phyloP scores from a whole-genome alignment of 192 early-diverging fungal species.

The Allomyces macrogynus region DNA sequence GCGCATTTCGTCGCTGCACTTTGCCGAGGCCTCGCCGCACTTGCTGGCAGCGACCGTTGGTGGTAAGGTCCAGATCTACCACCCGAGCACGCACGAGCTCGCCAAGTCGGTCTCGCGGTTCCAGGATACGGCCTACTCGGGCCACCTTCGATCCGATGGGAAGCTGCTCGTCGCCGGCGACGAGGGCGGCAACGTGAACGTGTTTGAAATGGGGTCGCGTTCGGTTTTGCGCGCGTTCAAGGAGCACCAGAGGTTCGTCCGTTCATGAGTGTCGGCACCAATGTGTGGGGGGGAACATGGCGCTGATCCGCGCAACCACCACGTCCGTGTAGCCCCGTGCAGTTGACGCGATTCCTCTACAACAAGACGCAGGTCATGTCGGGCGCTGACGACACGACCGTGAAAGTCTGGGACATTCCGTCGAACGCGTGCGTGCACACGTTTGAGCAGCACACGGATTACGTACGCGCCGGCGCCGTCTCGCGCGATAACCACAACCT shows the following conservation, averaged over 20 bases:
- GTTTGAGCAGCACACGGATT: slow-evolving; percentile 75
- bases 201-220: slow-evolving; percentile 45
- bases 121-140: slow-evolving; percentile 65
- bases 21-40: slow-evolving; percentile 55
- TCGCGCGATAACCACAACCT: slow-evolving; percentile 57
- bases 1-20: slow-evolving; percentile 59
- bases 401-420: slow-evolving; percentile 86
- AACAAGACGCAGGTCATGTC: slow-evolving; percentile 65
- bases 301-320: too few relatives aligned
- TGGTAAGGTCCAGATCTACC: slow-evolving; percentile 81
- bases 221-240: slow-evolving; percentile 43
- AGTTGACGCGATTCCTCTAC: slow-evolving; percentile 57
- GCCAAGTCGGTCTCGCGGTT: slow-evolving; percentile 87
- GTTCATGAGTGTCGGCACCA: not conserved
- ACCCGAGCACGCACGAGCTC: slow-evolving; percentile 52
- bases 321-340: slow-evolving; percentile 38
- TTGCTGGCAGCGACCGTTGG: slow-evolving; percentile 82
- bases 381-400: slow-evolving; percentile 78
- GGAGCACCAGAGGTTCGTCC: slow-evolving; percentile 32
- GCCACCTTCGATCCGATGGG: slow-evolving; percentile 60
- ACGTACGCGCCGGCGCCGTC: slow-evolving; percentile 60
- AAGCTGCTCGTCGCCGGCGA: slow-evolving; percentile 86
- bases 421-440: slow-evolving; percentile 40
- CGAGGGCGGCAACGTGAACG: slow-evolving; percentile 65
- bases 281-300: too few relatives aligned